These are phyloP conservation scores for Neurospora sp. DNA, from an alignment of 495 filamentous ascomycete species.

Conservation along the genomic window DNA sequence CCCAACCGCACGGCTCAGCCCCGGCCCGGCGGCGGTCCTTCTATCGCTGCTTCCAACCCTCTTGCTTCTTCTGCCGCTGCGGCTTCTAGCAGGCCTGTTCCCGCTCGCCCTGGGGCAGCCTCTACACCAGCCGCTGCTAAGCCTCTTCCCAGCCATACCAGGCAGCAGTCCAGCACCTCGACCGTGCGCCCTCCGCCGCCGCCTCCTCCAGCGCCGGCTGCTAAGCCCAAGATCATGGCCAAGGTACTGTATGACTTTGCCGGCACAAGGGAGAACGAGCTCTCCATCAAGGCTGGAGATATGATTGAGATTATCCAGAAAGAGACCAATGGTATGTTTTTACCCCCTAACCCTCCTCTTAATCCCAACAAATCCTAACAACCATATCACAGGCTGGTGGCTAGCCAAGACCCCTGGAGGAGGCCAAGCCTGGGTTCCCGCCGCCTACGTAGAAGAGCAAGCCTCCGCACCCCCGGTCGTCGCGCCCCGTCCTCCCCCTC, in stretches of 20 bases:
- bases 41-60: conserved; percentile 5
- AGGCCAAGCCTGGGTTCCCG: conserved; percentile 83
- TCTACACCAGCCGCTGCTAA: conserved; percentile 22
- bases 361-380: conserved; percentile 3
- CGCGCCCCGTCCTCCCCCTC: conserved; percentile 33
- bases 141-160: conserved; percentile 32
- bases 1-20: conserved; percentile 40
- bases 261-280: conserved; percentile 68
- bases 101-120: conserved; percentile 34
- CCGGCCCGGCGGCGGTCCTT: conserved; percentile 18
- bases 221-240: conserved; percentile 61
- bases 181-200: conserved; percentile 54
- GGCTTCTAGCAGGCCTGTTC: conserved; percentile 35
- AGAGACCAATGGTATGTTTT: conserved; percentile 72
- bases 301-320: conserved; percentile 79
- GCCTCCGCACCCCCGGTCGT: conserved; percentile 50
- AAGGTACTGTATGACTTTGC: conserved; percentile 84
- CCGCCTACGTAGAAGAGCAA: conserved; percentile 85
- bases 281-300: conserved; percentile 66
- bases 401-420: conserved; percentile 60
- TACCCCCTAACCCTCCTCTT: too few species aligned
- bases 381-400: conserved; percentile 70
- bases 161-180: conserved; percentile 34
- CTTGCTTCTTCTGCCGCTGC: conserved; percentile 17
- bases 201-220: conserved; percentile 60